A percentile compares a stretch with the other conserved stretches of the same genome.
Conservation (phyloP, 164 flowering plant genomes). For the Euptelea pleiosperma region DNA sequence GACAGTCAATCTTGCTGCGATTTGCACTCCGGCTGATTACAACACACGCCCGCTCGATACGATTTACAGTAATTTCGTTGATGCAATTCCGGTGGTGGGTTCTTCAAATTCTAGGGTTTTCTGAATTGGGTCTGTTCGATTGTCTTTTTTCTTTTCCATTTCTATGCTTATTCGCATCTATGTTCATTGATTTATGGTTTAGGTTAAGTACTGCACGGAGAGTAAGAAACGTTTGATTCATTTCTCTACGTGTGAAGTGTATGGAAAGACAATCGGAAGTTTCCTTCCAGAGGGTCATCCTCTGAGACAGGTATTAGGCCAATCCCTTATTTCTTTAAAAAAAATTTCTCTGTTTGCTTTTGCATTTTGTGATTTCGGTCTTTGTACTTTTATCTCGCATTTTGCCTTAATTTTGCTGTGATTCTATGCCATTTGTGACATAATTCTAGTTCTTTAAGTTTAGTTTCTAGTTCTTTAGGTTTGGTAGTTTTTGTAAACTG, state of each 20-base stretch:
- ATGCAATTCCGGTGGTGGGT: conserved; percentile 25
- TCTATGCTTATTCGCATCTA: not conserved
- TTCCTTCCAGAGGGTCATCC: not conserved
- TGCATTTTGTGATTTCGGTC: no score
- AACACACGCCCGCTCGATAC: conserved; percentile 42
- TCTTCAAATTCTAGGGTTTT: not conserved
- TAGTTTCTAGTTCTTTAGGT: no score
- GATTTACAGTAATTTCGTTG: conserved; percentile 45
- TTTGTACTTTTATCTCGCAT: no score
- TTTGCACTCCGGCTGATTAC: conserved; percentile 44
- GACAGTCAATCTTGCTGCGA: conserved; percentile 46
- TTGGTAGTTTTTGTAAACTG: no score
- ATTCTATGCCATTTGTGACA: no score
- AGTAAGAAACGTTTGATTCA: conserved; percentile 9
- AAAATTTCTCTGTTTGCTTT: no score
- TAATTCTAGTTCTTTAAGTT: no score
- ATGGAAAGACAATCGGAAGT: conserved; percentile 8
- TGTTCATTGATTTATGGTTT: not conserved
- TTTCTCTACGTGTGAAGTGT: conserved; percentile 12
- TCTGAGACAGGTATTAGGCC: no score
- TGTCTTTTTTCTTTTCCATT: no score
- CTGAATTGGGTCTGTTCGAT: no score
- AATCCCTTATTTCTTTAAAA: no score
- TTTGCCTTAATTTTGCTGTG: no score
- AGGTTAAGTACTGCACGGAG: conserved; percentile 10